Percentiles rank a stretch among this genome's conserved stretches.
Evolutionary conservation across 352 stramenopile genomes (phyloP).

Genomic region (Phytophthora sansomeana): DNA sequence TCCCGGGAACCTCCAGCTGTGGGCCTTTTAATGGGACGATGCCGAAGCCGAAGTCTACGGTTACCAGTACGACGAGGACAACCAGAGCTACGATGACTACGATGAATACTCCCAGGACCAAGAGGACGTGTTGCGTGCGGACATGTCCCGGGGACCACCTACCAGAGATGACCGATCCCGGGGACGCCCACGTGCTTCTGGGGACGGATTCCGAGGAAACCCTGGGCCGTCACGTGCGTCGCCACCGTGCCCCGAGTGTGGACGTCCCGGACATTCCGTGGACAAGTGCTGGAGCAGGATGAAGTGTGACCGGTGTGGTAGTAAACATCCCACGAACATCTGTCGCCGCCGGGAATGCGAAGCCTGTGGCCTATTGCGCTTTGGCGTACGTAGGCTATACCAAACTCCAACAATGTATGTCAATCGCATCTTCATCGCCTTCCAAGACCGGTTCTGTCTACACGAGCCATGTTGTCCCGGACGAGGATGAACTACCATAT

Average conservation of each 20-base stretch:
- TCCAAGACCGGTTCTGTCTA: conserved; percentile 4
- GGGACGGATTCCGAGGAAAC: not conserved
- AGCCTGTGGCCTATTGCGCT: too few species aligned
- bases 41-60: not conserved
- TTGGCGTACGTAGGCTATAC: too few species aligned
- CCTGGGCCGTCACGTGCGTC: too few species aligned
- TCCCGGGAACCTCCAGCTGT: too few species aligned
- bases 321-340: not conserved
- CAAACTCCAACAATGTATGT: too few species aligned
- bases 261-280: not conserved
- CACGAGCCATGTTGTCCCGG: not conserved
- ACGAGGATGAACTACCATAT: conserved; percentile 2
- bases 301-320: conserved; percentile 9
- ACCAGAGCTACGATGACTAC: not conserved
- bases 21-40: not conserved
- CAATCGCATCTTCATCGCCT: conserved; percentile 2
- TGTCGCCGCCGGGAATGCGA: conserved; percentile 1
- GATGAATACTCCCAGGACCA: not conserved
- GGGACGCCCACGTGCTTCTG: not conserved
- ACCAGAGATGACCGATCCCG: not conserved
- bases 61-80: conserved; percentile 5
- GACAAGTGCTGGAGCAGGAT: not conserved
- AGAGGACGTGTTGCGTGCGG: not conserved
- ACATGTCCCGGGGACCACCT: not conserved
- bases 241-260: not conserved